Conservation (phyloP, 2,329 filamentous ascomycete species). For the Claviceps sp. region DNA sequence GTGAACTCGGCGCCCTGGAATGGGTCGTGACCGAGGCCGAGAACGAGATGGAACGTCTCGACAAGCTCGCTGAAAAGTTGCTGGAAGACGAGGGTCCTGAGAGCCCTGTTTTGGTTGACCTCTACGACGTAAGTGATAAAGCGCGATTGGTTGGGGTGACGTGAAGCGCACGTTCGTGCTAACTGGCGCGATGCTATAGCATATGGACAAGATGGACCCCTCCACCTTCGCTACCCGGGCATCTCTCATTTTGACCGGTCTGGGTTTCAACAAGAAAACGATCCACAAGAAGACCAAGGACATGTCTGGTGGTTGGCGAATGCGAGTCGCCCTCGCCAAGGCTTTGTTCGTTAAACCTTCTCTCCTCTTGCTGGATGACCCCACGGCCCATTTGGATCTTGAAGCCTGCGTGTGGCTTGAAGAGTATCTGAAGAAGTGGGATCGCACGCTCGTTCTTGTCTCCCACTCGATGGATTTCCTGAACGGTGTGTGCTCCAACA, state of each 20-base stretch:
- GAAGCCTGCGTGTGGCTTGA: constrained; percentile 99
- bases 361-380: constrained; percentile 90
- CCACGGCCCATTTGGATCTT: constrained; percentile 96
- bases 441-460: constrained; percentile 87
- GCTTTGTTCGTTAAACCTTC: constrained; percentile 97
- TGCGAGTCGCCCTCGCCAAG: constrained; percentile 96
- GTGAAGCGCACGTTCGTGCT: constrained; percentile 4
- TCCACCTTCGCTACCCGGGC: constrained; percentile 93
- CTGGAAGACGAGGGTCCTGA: constrained; percentile 89
- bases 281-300: constrained; percentile 99
- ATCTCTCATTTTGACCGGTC: constrained; percentile 92
- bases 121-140: constrained; percentile 68
- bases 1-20: constrained; percentile 79
- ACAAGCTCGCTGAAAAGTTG: constrained; percentile 77
- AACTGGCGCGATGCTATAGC: constrained; percentile 36
- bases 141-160: too few species aligned
- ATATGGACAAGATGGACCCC: constrained; percentile 97
- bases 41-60: constrained; percentile 80
- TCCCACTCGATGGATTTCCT: constrained; percentile 98
- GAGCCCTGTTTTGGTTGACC: constrained; percentile 75
- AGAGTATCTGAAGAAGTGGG: constrained; percentile 99
- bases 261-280: constrained; percentile 96
- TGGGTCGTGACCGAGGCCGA: constrained; percentile 96
- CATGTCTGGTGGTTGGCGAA: constrained; percentile 99
- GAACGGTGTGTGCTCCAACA: constrained; percentile 95